Evolutionary conservation across 768 basidiomycete species (phyloP), one percentile per base, ranked within the genome.

Genomic region (Agaricus subrufescens): DNA sequence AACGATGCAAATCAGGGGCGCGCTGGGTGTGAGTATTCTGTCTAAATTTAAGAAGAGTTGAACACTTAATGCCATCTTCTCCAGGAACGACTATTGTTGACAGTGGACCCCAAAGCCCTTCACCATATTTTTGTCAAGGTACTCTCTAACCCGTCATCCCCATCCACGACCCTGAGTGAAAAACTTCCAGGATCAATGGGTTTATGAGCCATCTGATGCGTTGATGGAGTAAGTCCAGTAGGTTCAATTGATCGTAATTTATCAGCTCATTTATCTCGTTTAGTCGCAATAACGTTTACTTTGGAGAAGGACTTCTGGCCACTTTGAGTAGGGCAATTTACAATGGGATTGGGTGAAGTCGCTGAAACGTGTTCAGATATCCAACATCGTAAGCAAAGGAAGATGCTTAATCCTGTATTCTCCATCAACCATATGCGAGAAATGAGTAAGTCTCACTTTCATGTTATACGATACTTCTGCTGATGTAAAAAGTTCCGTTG

Each of bases 71-170:
- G 15, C 19, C 4, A n/a, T 15, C 14, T 40, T 23, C 15, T 27
- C 53, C 63, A 70, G 70, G 65, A 66, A 51, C 62, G 67, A 34
- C 62, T 68, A 44, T 62, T 80, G 7, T 73, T 72, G 55, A 68
- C 76, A 0, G 76, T 63, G 49, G 79, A 81, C 56, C 76, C 78
- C 1, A 71, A 68, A 40, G 79, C 78, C 1, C 56, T 81, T 52
- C 70, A 78, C 50, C 72, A 75, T 54, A 76, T 81, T 25, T 46
- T 77, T 23, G 65, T 79, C 14, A 79, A 78, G 64, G 79, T 75
- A 44, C 63, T 47, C 44, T 39, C 27, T 19, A 19, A 40, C 23
- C 38, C 50, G 8, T 37, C 34, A 47, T 23, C 37, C 1, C 42
- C 14, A 29, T 51, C 38, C 23, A 6, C 25, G 5, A n/a, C 19